Percentiles rank a stretch among this genome's conserved stretches.
Evolutionary conservation across 352 stramenopile species (phyloP).

Genomic region (Pythium inflatum): DNA sequence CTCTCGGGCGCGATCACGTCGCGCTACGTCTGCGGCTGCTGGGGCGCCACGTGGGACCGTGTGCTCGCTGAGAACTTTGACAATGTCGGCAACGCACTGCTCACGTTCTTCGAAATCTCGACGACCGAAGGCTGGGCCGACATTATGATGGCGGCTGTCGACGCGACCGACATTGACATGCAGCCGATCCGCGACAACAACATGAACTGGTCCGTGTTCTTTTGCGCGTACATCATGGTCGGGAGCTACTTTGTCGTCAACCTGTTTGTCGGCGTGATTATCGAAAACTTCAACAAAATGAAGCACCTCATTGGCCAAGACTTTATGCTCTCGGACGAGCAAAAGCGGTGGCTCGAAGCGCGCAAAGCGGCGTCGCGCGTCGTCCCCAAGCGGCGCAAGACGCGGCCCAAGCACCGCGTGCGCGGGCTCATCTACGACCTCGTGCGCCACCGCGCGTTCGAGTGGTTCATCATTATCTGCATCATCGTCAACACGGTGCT

Average conservation of each 20-base stretch:
- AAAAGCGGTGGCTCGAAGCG: slow-evolving; percentile 77
- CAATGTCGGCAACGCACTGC: slow-evolving; percentile 71
- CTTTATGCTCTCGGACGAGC: slow-evolving; percentile 69
- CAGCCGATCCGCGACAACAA: slow-evolving; percentile 86
- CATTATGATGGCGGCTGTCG: slow-evolving; percentile 87
- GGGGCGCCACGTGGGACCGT: slow-evolving; percentile 42
- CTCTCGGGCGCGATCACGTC: slow-evolving; percentile 45
- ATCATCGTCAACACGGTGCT: slow-evolving; percentile 89
- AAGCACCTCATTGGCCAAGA: slow-evolving; percentile 66
- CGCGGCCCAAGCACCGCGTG: slow-evolving; percentile 46
- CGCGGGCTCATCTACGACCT: slow-evolving; percentile 45
- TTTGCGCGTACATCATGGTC: slow-evolving; percentile 90
- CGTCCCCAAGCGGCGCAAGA: slow-evolving; percentile 44
- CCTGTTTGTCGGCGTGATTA: slow-evolving; percentile 94
- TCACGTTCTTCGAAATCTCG: slow-evolving; percentile 91
- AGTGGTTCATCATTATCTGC: slow-evolving; percentile 75
- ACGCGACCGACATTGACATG: slow-evolving; percentile 89
- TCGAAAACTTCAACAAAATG: slow-evolving; percentile 92
- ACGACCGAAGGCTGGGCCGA: slow-evolving; percentile 90
- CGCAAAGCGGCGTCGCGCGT: slow-evolving; percentile 62
- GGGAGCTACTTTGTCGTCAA: slow-evolving; percentile 93
- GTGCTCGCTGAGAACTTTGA: slow-evolving; percentile 81
- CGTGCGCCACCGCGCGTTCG: slow-evolving; percentile 61
- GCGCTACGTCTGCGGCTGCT: slow-evolving; percentile 44
- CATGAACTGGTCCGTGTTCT: slow-evolving; percentile 81